phyloP scores from a whole-genome alignment of 176 grass and related monocot species.

The Puccinellia tenuiflora region DNA sequence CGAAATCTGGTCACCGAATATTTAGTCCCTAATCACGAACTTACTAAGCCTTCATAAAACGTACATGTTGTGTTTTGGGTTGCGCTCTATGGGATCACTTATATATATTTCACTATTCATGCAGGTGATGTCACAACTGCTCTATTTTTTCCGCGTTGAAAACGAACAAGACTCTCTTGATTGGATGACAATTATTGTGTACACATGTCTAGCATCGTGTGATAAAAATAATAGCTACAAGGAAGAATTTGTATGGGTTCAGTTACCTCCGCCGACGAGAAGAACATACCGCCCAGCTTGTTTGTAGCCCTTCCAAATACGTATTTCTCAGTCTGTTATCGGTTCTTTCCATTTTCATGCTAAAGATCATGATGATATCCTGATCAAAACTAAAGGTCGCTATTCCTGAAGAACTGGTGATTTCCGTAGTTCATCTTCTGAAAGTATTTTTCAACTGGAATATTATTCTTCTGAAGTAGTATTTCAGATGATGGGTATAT shows the following conservation, averaged over 20 bases:
- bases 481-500: background rate
- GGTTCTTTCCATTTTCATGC: background rate
- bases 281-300: background rate
- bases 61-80: background rate
- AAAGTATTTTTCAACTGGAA: background rate
- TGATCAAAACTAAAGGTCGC: background rate
- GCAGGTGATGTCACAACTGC: conserved; percentile 62
- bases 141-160: conserved; percentile 46
- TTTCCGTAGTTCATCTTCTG: background rate
- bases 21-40: background rate
- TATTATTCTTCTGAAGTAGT: background rate
- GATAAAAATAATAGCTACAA: conserved; percentile 37
- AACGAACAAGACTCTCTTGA: conserved; percentile 45
- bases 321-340: background rate
- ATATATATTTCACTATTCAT: background rate
- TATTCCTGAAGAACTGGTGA: background rate
- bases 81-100: background rate
- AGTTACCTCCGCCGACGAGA: conserved; percentile 23
- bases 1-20: background rate
- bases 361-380: background rate
- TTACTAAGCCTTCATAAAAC: background rate
- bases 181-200: conserved; percentile 54
- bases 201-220: conserved; percentile 48
- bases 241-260: conserved; percentile 63
- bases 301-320: background rate